Percentiles rank a stretch among this genome's conserved stretches.
Conservation (phyloP, 345 rosid genomes). For the Dipteronia sinensis region DNA sequence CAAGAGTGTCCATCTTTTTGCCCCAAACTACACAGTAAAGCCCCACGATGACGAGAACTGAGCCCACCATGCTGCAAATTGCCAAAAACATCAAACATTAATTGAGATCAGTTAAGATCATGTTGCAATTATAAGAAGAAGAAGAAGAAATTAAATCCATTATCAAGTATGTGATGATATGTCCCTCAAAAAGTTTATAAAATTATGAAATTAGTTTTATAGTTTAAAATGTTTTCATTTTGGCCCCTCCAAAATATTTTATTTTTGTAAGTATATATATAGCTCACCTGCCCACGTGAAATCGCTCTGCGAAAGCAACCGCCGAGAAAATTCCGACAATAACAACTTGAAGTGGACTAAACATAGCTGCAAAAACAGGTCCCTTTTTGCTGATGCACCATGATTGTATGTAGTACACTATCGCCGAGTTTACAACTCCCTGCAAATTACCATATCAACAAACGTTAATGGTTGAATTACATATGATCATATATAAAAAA, state of each 20-base stretch:
- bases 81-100: not conserved
- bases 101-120: not conserved
- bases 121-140: not conserved
- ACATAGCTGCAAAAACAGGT: slow-evolving; percentile 50
- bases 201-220: too few species aligned
- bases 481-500: too few species aligned
- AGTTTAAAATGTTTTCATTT: too few species aligned
- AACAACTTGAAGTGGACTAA: slow-evolving; percentile 37
- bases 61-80: slow-evolving; percentile 34
- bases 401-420: slow-evolving; percentile 36
- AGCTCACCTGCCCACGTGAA: slow-evolving; percentile 42
- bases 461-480: not conserved
- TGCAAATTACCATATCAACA: slow-evolving; percentile 1
- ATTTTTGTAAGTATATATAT: too few species aligned
- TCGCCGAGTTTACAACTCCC: slow-evolving; percentile 43
- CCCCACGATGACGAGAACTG: slow-evolving; percentile 36
- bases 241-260: too few species aligned
- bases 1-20: slow-evolving; percentile 30
- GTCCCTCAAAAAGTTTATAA: too few species aligned
- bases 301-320: slow-evolving; percentile 45
- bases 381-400: slow-evolving; percentile 49
- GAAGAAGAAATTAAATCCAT: too few species aligned
- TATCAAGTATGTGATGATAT: too few species aligned
- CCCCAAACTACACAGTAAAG: slow-evolving; percentile 45
- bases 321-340: slow-evolving; percentile 48